Base-by-base conservation (phyloP, 306 rosid genomes). In the Erythrophleum fordii region DNA sequence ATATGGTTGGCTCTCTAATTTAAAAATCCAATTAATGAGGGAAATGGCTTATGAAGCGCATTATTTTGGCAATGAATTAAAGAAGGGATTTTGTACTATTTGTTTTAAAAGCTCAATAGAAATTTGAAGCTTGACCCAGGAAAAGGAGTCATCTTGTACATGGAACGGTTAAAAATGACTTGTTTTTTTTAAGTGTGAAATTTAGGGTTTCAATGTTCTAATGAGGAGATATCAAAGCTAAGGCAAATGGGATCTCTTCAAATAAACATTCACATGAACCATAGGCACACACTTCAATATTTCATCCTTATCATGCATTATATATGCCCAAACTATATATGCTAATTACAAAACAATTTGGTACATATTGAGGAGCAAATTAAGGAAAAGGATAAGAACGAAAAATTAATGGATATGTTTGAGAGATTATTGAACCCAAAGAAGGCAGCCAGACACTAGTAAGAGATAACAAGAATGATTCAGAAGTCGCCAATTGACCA, bases 191-290 rank as follows among this genome's bases (percentile, higher is more conserved):
- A 45, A 25, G 64, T 73, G 5, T 34, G 34, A 23, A 59, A 49
- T 61, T 74, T 85, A 82, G 89, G 85, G 84, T 76, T 76, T 76
- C 61, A 55, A 35, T 16, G 6, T n/a, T 12, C 29, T 39, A 46
- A 74, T 79, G 49, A 26, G 56, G 12, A 71, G 53, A 25, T 39
- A 48, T 25, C 6, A 31, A 68, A 85, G 49, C 28, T n/a, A 72
- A 29, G 73, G 37, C 55, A 59, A 49, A n/a, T 48, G 6, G 28
- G 35, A 25, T 22, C 13, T 64, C 2, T n/a, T 41, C 25, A 60
- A 12, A 60, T 11, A 26, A 23, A 3, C 62, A 22, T 23, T 56
- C 34, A 31, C 42, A 39, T 39, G 5, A 39, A 39, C 4, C 34
- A 4, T 31, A 31, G 34, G 34, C 34, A 31, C 34, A 31, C 4